Conservation (phyloP, 176 grass and related monocot genomes). For the Zoysia japonica region DNA sequence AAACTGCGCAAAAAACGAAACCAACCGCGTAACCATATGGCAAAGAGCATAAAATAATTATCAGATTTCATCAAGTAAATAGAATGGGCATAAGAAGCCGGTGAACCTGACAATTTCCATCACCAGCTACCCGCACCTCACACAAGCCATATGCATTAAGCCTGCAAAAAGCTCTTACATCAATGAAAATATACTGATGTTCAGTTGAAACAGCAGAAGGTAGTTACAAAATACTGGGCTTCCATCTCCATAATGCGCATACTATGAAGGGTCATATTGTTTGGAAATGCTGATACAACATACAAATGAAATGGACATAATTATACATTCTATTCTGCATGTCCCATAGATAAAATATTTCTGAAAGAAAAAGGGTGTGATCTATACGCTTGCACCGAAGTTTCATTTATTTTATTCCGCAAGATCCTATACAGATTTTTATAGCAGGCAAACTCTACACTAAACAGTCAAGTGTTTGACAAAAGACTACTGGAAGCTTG, state of each 20-base stretch:
- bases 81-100: slow-evolving; percentile 16
- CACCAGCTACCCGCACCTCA: slow-evolving; percentile 88
- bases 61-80: slow-evolving; percentile 31
- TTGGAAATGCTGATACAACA: slow-evolving; percentile 3
- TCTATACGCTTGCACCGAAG: neutral
- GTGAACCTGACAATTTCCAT: slow-evolving; percentile 96
- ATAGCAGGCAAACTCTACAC: slow-evolving; percentile 14
- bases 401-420: neutral
- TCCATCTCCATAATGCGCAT: slow-evolving; percentile 1
- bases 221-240: neutral
- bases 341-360: neutral
- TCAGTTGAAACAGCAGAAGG: slow-evolving; percentile 15
- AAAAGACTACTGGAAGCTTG: slow-evolving; percentile 11
- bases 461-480: slow-evolving; percentile 7
- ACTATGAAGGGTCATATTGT: slow-evolving; percentile 32
- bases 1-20: slow-evolving; percentile 55
- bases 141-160: slow-evolving; percentile 83
- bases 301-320: neutral
- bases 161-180: slow-evolving; percentile 52
- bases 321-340: neutral
- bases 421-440: neutral
- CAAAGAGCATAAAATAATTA: neutral
- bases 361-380: neutral
- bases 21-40: slow-evolving; percentile 14
- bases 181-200: slow-evolving; percentile 16